phyloP scores from a whole-genome alignment of 208 protist species.

The Leishmania tarentolae region DNA sequence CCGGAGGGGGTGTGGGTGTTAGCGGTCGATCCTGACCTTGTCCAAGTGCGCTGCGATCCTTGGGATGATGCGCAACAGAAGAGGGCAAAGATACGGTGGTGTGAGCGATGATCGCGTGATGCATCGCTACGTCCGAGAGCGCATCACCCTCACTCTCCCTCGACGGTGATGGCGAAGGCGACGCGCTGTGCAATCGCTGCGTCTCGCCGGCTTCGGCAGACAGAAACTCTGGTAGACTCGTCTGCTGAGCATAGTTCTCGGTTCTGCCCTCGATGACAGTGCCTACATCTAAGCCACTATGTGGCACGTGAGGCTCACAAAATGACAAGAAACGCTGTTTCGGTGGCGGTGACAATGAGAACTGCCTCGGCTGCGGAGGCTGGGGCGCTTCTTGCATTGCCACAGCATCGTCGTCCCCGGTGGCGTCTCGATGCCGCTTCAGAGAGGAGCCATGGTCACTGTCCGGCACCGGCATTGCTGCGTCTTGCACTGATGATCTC shows the following conservation, averaged over 20 bases:
- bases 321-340: background rate
- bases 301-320: background rate
- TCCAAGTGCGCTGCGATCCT: background rate
- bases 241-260: background rate
- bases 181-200: constrained; percentile 26
- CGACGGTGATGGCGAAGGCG: background rate
- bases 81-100: background rate
- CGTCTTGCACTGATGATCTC: background rate
- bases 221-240: background rate
- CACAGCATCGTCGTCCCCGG: background rate
- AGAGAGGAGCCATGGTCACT: background rate
- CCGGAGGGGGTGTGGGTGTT: background rate
- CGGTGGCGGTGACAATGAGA: background rate
- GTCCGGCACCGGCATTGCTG: background rate
- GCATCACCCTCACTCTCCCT: background rate
- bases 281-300: background rate
- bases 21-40: background rate
- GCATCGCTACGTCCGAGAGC: background rate
- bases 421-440: constrained; percentile 4
- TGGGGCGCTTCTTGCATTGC: background rate
- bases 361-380: background rate
- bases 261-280: background rate
- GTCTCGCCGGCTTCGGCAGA: constrained; percentile 13
- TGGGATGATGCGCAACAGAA: background rate
- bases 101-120: background rate